Evolutionary conservation across 2,329 filamentous ascomycete species (phyloP), one percentile per base, ranked within the genome.

Genomic region (Thyridium curvatum): DNA sequence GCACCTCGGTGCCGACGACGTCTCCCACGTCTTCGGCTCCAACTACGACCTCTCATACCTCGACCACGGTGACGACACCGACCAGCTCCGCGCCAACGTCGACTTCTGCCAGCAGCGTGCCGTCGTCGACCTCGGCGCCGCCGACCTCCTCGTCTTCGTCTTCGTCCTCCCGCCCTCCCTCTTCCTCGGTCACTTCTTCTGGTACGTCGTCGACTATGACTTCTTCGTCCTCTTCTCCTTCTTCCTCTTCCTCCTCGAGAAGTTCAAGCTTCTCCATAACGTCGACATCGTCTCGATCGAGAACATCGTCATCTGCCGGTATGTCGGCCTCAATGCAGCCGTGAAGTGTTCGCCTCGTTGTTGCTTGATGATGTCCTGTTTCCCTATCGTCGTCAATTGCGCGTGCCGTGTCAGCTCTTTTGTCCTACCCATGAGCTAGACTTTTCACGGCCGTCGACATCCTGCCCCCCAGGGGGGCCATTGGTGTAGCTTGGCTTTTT

Each of bases 131-230:
- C 9, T 29, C 34, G 10, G 26, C 34, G 10, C 46, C 49, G 40
- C 43, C 47, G 37, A 42, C 45, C 41, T 45, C 55, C 38, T 48
- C 54, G 45, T 52, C 46, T 48, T 46, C 46, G 37, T 48, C 49
- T 38, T 58, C 52, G 43, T 49, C 57, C 46, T 50, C 46, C 17
- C 47, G 48, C 18, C 46, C 47, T 17, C 43, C 46, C 41, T 48
- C 51, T 32, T 45, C 48, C 35, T 53, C 47, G 12, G 18, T 41
- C 29, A 32, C 38, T 30, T 32, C 41, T 26, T 41, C 50, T 52
- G 58, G 51, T 58, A 55, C 49, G 54, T 63, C 51, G 26, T 41
- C 51, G 26, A 49, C 35, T 39, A 41, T 50, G 18, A 49, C 35
- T 39, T 35, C 45, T 40, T 33, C 42, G 35, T 45, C 46, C 43